A percentile compares a stretch with the other conserved stretches of the same genome.
Conservation (phyloP, 164 flowering plant genomes). For the Umbilicus rupestris region DNA sequence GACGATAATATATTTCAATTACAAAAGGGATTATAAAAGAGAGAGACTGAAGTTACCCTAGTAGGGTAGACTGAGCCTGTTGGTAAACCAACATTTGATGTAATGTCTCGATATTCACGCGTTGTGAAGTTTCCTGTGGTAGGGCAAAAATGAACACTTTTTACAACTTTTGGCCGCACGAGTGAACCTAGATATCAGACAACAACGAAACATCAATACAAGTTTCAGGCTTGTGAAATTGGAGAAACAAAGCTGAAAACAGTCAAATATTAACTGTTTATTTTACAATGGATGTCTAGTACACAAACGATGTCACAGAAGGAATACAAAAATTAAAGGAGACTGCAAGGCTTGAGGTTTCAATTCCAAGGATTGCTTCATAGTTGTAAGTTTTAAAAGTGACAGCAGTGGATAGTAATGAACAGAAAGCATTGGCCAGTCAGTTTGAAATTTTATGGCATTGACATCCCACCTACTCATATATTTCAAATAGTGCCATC, state of each 20-base stretch:
- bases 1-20: neutral
- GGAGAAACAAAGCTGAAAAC: neutral
- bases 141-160: constrained; percentile 96
- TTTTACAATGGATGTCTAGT: too few relatives aligned
- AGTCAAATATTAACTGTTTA: neutral
- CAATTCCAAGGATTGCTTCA: too few relatives aligned
- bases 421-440: too few relatives aligned
- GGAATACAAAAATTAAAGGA: too few relatives aligned
- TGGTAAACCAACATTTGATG: constrained; percentile 85
- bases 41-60: constrained; percentile 41
- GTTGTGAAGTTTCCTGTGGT: constrained; percentile 41
- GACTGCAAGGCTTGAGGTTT: too few relatives aligned
- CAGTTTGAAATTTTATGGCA: too few relatives aligned
- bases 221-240: neutral
- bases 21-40: neutral
- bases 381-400: too few relatives aligned
- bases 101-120: constrained; percentile 93
- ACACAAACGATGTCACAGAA: too few relatives aligned
- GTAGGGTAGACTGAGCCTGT: constrained; percentile 98
- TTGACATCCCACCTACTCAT: too few relatives aligned
- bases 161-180: constrained; percentile 97
- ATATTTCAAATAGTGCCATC: neutral
- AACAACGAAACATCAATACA: neutral
- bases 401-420: too few relatives aligned
- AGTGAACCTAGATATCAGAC: constrained; percentile 58